Base-by-base conservation (phyloP, 345 rosid species). In the Eucalyptus tenuipes region DNA sequence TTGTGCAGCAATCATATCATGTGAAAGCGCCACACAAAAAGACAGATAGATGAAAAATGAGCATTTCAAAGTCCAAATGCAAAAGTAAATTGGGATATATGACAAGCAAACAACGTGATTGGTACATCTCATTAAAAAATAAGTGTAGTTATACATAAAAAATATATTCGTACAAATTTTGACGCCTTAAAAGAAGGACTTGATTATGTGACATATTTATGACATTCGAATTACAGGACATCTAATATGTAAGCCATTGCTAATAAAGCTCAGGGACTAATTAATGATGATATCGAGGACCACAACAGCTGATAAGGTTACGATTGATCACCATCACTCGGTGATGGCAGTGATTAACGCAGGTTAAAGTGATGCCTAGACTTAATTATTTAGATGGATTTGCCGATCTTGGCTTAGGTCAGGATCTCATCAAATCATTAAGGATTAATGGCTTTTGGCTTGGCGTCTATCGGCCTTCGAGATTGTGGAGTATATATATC, bases 41-140 rank as follows among this genome's bases (percentile, higher is more conserved):
- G 75, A 64, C 18, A 13, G 2, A n/a, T n/a, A 0, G 2, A 64
- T 64, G 17, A 64, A 37, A 37, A 20, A 71, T 18, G 1, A 18
- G 15, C 24, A 71, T 5, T 3, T 37, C 45, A 10, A 71, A 5
- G 22, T 71, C 42, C 82, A 71, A 71, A 71, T 18, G 14, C 3
- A 37, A 71, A 71, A 33, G 1, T 18, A 37, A 71, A 33, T 5
- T 37, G 81, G 1, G 81, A 3, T 37, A 42, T 24, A 37, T 37
- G 10, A 18, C 45, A 71, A 37, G 27, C 4, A 22, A 24, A 42
- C 45, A 71, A 37, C 1, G 27, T 2, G 0, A 37, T 37, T 1
- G 5, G 14, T 37, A 0, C 8, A 37, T 33, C 12, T 33, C 44
- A 17, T 0, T 40, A 16, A 33, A 68, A 68, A 1, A 33, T 18